A percentile compares a stretch with the other conserved stretches of the same genome.
Evolutionary conservation across 805 yeast species (phyloP).

Genomic region (Lipomyces orientalis): DNA sequence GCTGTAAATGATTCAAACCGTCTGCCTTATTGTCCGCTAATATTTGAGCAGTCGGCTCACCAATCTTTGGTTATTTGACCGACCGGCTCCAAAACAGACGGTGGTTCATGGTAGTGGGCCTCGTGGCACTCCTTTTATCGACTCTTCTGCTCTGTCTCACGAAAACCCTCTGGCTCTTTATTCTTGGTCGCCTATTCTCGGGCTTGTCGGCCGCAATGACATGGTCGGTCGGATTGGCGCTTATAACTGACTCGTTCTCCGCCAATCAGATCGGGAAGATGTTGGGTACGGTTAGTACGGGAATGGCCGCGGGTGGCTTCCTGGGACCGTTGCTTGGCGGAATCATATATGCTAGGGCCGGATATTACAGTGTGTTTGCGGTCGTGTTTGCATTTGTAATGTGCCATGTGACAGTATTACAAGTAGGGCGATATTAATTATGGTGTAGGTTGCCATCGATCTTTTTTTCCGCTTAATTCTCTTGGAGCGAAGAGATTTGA

Average conservation of each 20-base stretch:
- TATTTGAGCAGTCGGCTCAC: constrained; percentile 34
- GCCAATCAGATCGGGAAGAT: constrained; percentile 43
- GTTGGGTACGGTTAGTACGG: constrained; percentile 44
- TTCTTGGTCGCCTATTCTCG: constrained; percentile 45
- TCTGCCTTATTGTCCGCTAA: not conserved
- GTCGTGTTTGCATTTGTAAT: constrained; percentile 43
- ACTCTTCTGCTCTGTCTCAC: constrained; percentile 43
- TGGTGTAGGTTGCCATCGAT: constrained; percentile 37
- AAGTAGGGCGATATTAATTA: not conserved
- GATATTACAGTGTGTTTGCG: constrained; percentile 45
- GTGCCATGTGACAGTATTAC: not conserved
- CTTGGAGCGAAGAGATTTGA: constrained; percentile 41
- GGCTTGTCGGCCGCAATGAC: constrained; percentile 46
- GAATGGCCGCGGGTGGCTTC: constrained; percentile 42
- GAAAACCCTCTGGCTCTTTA: constrained; percentile 38
- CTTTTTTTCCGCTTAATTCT: constrained; percentile 44
- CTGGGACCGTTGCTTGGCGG: constrained; percentile 48
- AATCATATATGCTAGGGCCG: constrained; percentile 43
- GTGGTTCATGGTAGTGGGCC: constrained; percentile 44
- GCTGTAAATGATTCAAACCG: not conserved
- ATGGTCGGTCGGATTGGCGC: constrained; percentile 48
- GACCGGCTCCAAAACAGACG: constrained; percentile 41
- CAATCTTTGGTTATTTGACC: constrained; percentile 43
- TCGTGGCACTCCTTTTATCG: constrained; percentile 42
- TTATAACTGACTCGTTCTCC: constrained; percentile 43